Evolutionary conservation across 768 basidiomycete genomes (phyloP).

Genomic region (Pilatotrama ljubarskyi): DNA sequence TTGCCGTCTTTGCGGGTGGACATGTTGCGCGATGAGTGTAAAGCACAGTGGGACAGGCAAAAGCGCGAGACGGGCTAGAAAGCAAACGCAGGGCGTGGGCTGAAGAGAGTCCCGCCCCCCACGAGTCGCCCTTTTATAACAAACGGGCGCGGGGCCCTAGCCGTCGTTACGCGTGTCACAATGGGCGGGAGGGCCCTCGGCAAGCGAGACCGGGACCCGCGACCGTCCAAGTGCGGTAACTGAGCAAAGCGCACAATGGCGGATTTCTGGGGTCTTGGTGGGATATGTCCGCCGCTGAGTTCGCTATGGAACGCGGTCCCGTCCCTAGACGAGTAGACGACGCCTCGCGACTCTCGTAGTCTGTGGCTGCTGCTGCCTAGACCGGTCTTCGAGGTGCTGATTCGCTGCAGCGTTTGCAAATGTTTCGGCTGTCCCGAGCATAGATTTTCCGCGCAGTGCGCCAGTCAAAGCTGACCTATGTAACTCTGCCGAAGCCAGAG

Average conservation of each 20-base stretch:
- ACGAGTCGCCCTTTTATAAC: background rate
- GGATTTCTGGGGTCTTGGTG: background rate
- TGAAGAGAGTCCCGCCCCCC: background rate
- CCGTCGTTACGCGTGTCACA: slow-evolving; percentile 5
- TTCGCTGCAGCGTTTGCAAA: too few relatives aligned
- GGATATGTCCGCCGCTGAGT: background rate
- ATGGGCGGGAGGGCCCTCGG: slow-evolving; percentile 4
- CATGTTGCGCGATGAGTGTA: background rate
- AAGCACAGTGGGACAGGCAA: background rate
- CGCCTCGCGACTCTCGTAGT: too few relatives aligned
- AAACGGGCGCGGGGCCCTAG: background rate
- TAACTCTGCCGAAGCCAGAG: too few relatives aligned
- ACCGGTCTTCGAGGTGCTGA: too few relatives aligned
- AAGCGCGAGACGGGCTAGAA: background rate
- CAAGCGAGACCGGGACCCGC: background rate
- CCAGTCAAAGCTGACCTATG: too few relatives aligned
- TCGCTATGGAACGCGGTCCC: background rate
- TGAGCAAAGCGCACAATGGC: background rate
- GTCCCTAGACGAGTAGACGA: too few relatives aligned
- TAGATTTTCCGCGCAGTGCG: too few relatives aligned
- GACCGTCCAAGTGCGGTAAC: background rate
- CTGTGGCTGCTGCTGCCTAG: too few relatives aligned
- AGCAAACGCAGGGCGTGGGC: background rate
- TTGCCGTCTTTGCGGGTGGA: background rate
- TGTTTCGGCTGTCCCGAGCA: too few relatives aligned